These are phyloP conservation scores for Strobilomyces confusus DNA, from an alignment of 768 basidiomycete genomes.

Conservation along the genomic window DNA sequence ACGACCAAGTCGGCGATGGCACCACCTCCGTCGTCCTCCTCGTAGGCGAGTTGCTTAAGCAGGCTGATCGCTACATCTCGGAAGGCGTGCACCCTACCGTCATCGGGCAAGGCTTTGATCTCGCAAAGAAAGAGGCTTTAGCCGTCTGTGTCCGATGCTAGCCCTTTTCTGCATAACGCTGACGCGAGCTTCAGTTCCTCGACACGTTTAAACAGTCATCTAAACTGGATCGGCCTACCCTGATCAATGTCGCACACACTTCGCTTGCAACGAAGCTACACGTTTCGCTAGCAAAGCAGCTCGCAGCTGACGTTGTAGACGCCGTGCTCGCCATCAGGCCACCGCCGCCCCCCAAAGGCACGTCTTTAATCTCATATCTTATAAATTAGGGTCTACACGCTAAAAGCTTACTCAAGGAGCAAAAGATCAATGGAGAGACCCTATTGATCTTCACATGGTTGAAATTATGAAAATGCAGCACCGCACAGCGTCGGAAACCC, in stretches of 20 bases:
- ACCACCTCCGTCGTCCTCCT: conserved; percentile 96
- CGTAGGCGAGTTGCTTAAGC: conserved; percentile 93
- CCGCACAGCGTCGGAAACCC: conserved; percentile 94
- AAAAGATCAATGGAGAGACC: conserved; percentile 71
- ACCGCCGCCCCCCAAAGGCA: conserved; percentile 58
- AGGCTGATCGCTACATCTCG: conserved; percentile 95
- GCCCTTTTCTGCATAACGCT: conserved; percentile 13
- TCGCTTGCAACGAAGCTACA: conserved; percentile 93
- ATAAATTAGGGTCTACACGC: conserved; percentile 25
- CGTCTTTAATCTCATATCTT: conserved; percentile 21
- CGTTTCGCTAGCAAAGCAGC: conserved; percentile 72
- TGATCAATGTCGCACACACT: conserved; percentile 93
- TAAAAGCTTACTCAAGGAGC: conserved; percentile 41
- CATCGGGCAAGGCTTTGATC: conserved; percentile 91
- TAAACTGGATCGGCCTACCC: conserved; percentile 81
- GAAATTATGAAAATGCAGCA: conserved; percentile 99
- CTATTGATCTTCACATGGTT: conserved; percentile 98
- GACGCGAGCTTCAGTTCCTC: conserved; percentile 64
- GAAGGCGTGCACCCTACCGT: conserved; percentile 99
- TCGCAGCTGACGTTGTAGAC: conserved; percentile 92
- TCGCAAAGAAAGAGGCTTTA: conserved; percentile 95
- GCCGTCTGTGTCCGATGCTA: conserved; percentile 48
- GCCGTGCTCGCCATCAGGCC: conserved; percentile 88
- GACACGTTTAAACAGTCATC: conserved; percentile 80
- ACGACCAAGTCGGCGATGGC: conserved; percentile 98